Base-by-base conservation (phyloP, 805 yeast species). In the Spathaspora gorwiae region DNA sequence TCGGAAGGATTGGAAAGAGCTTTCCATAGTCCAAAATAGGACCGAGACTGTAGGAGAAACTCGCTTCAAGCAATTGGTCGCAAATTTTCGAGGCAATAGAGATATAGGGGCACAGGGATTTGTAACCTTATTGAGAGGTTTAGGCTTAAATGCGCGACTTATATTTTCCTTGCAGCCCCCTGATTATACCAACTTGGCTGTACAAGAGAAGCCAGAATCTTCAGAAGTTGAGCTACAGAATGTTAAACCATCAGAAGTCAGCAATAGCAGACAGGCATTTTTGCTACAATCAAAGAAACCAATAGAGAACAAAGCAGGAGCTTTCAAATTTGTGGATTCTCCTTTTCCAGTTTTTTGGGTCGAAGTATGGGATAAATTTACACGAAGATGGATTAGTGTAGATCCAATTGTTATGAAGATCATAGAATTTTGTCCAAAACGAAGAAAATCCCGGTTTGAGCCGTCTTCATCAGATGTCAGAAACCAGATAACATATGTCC, bases 91-190 rank as follows among this genome's bases (percentile, higher is more conserved):
- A 13, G 99, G 98, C 0, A 79, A 88, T 2, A 62, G 86, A 31
- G 97, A 92, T 58, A 46, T 87, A 6, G 84, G 85, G 0, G 90
- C 94, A 0, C 96, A 88, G 56, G 97, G 96, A 0, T 90, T 88
- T 66, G 88, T 89, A 12, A 80, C 87, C 0, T 55, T 92, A 1
- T 60, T 89, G 37, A 66, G 98, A 50, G 73, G 94, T 1, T 63
- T 86, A 10, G 86, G 84, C 1, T 66, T 94, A 10, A 75, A 81
- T 36, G 82, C 92, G 0, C 70, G 99, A 38, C 64, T 94, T 26
- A 81, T 90, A 0, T 83, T 84, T 54, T 90, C 97, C 0, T 57
- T 90, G 30, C 99, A 94, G 59, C 94, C 97, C 0, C 90, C 97
- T 0, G 97, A 94, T 59, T 87, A 82, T 52, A 83, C 90, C 0